These are phyloP conservation scores for Cladosporium sp. DNA, from an alignment of 2,329 filamentous ascomycete species.

Conservation along the genomic window DNA sequence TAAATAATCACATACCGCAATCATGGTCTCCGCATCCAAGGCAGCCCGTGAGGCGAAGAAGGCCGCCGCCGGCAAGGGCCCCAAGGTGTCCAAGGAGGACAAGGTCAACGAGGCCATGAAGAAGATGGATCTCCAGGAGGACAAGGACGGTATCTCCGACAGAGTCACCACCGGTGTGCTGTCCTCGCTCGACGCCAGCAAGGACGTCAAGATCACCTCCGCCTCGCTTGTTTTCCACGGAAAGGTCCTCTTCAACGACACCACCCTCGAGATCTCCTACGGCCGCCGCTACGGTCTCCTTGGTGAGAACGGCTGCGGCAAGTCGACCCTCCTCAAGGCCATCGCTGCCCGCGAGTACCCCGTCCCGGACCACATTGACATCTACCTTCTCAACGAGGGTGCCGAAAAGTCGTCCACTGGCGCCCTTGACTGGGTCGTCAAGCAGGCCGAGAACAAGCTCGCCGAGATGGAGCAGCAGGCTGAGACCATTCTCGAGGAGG, in stretches of 20 bases:
- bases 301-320: slow-evolving; percentile 98
- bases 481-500: slow-evolving; percentile 84
- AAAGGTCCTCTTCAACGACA: slow-evolving; percentile 90
- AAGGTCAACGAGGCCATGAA: slow-evolving; percentile 65
- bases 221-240: slow-evolving; percentile 95
- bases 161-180: slow-evolving; percentile 97
- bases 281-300: slow-evolving; percentile 90
- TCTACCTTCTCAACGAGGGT: slow-evolving; percentile 97
- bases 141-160: slow-evolving; percentile 93
- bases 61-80: slow-evolving; percentile 64
- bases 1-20: slow-evolving; percentile 19
- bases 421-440: slow-evolving; percentile 95
- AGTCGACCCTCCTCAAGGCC: slow-evolving; percentile 94
- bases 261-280: slow-evolving; percentile 87
- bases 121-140: slow-evolving; percentile 87
- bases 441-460: slow-evolving; percentile 88
- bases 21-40: slow-evolving; percentile 66
- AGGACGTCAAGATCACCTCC: slow-evolving; percentile 96
- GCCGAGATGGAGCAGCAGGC: slow-evolving; percentile 82
- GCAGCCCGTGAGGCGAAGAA: slow-evolving; percentile 64
- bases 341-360: slow-evolving; percentile 92
- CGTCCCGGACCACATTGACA: slow-evolving; percentile 93
- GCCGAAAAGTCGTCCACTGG: slow-evolving; percentile 84
- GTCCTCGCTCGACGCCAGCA: slow-evolving; percentile 74
- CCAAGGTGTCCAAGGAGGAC: slow-evolving; percentile 67